These are phyloP conservation scores for Bruguiera gymnorhiza DNA, from an alignment of 345 rosid species.

Conservation along the genomic window DNA sequence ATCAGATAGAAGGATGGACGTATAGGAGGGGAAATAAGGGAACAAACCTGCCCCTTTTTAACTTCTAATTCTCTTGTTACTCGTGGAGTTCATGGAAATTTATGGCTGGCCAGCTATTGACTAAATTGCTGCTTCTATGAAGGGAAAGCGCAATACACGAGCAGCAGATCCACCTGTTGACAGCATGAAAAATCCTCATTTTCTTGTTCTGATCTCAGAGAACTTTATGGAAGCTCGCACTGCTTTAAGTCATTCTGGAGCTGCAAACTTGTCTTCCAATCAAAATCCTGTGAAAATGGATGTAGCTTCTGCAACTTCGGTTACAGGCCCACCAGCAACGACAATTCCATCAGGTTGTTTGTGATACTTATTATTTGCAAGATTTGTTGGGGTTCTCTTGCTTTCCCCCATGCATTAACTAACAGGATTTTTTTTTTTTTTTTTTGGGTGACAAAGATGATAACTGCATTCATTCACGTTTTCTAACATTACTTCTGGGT, in stretches of 20 bases:
- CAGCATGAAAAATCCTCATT: conserved; percentile 61
- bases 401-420: not conserved
- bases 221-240: conserved; percentile 90
- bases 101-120: conserved; percentile 24
- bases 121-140: conserved; percentile 23
- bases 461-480: too few relatives aligned
- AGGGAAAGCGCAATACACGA: conserved; percentile 76
- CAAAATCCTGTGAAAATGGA: conserved; percentile 83
- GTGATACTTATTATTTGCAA: not conserved
- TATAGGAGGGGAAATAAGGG: not conserved
- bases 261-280: conserved; percentile 54
- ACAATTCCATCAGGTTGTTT: conserved; percentile 64
- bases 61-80: not conserved
- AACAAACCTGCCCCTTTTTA: not conserved
- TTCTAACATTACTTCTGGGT: too few relatives aligned
- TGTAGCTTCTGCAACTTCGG: conserved; percentile 62
- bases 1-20: not conserved
- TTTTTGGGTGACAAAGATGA: too few relatives aligned
- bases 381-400: too few relatives aligned
- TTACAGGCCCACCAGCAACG: conserved; percentile 57
- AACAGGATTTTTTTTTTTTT: not conserved
- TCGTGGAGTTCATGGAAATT: conserved; percentile 10
- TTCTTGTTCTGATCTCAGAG: conserved; percentile 83
- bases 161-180: conserved; percentile 69
- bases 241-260: conserved; percentile 73